Evolutionary conservation across 106 monocot genomes (phyloP).

Genomic region (Iris macrosiphon): DNA sequence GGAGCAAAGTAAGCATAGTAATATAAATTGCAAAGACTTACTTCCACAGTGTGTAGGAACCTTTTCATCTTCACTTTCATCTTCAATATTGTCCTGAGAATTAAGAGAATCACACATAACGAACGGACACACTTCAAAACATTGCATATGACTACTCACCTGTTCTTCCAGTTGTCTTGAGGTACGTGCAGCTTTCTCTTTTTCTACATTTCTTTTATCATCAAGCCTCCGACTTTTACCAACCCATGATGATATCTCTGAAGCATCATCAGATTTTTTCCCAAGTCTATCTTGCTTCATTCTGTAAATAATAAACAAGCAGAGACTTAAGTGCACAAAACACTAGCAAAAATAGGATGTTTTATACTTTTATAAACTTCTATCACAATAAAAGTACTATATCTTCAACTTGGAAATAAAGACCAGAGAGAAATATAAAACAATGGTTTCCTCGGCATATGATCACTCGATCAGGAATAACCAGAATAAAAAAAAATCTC

Average conservation of each 20-base stretch:
- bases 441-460: too few species aligned
- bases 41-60: slow-evolving; percentile 21
- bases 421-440: too few species aligned
- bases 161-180: slow-evolving; percentile 70
- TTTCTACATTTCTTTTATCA: slow-evolving; percentile 51
- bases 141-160: too few species aligned
- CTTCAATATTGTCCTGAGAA: slow-evolving; percentile 66
- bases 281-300: slow-evolving; percentile 61
- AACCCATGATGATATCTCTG: slow-evolving; percentile 69
- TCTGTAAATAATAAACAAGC: slow-evolving; percentile 23
- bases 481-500: too few species aligned
- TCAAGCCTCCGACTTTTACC: slow-evolving; percentile 67
- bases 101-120: neutral
- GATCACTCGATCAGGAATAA: too few species aligned
- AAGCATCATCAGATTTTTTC: slow-evolving; percentile 47
- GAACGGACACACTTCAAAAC: neutral
- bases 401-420: too few species aligned
- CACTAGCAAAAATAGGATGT: neutral
- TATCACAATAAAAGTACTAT: too few species aligned
- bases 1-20: slow-evolving; percentile 1
- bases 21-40: slow-evolving; percentile 12
- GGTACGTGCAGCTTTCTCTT: slow-evolving; percentile 53
- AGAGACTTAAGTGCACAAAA: slow-evolving; percentile 6
- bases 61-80: slow-evolving; percentile 69
- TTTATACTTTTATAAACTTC: too few species aligned